phyloP scores from a whole-genome alignment of 495 filamentous ascomycete species.

The Aspergillus haitiensis region DNA sequence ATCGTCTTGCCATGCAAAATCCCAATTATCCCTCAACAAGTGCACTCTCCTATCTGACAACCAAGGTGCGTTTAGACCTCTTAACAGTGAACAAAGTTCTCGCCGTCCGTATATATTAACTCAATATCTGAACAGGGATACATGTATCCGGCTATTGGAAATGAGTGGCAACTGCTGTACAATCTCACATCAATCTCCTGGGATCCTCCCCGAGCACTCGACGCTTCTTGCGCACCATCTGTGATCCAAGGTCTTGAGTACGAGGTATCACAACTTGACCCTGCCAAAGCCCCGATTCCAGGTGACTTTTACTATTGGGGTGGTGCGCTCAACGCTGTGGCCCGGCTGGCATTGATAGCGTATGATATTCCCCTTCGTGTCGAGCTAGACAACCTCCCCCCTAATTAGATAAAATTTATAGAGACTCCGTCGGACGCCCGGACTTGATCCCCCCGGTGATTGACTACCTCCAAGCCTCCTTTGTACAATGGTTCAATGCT shows the following conservation, averaged over 20 bases:
- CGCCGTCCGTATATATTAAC: no score
- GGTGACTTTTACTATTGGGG: not conserved
- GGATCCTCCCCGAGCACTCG: not conserved
- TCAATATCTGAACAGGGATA: not conserved
- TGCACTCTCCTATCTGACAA: not conserved
- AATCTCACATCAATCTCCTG: not conserved
- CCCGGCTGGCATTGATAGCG: not conserved
- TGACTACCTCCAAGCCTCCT: not conserved
- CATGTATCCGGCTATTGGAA: not conserved
- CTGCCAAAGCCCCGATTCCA: not conserved
- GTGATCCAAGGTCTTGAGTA: not conserved
- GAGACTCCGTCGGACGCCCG: not conserved
- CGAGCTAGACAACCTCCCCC: not conserved
- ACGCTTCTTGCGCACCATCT: not conserved
- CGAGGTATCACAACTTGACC: not conserved
- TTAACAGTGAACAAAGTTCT: no score
- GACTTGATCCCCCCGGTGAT: not conserved
- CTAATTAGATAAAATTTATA: not conserved
- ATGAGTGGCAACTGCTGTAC: not conserved
- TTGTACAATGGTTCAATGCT: not conserved
- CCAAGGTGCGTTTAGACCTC: not conserved
- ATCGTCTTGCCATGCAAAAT: not conserved
- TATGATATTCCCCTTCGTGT: not conserved
- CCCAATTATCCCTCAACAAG: not conserved
- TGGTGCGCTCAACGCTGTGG: not conserved